Conservation (phyloP, 1,139 yeast genomes). For the Pichia terricola region DNA sequence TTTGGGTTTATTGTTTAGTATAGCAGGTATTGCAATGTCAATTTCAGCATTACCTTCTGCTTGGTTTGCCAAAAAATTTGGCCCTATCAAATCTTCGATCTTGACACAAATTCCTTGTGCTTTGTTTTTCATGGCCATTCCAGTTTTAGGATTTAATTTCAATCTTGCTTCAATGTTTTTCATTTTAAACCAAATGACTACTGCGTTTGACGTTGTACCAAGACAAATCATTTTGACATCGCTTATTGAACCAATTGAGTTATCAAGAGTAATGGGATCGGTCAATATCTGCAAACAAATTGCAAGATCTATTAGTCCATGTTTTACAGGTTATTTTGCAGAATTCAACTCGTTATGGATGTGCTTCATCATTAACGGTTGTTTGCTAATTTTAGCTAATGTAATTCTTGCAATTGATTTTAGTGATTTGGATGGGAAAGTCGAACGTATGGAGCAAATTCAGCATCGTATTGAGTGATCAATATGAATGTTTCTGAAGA, state of each 20-base stretch:
- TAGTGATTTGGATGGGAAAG: slow-evolving; percentile 31
- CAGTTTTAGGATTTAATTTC: slow-evolving; percentile 28
- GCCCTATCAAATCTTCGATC: slow-evolving; percentile 72
- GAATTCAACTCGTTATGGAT: slow-evolving; percentile 37
- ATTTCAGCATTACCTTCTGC: slow-evolving; percentile 65
- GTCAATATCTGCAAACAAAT: slow-evolving; percentile 81
- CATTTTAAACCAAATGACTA: slow-evolving; percentile 42
- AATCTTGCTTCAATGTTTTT: slow-evolving; percentile 30
- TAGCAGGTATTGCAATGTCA: slow-evolving; percentile 50
- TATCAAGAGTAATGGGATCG: slow-evolving; percentile 73
- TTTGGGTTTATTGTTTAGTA: slow-evolving; percentile 48
- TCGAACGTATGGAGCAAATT: slow-evolving; percentile 25
- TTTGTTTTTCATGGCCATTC: slow-evolving; percentile 47
- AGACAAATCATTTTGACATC: slow-evolving; percentile 71
- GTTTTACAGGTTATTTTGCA: slow-evolving; percentile 69
- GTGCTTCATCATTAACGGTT: slow-evolving; percentile 59
- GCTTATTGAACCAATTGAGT: slow-evolving; percentile 47
- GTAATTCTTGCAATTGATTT: slow-evolving; percentile 33
- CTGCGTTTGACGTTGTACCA: slow-evolving; percentile 87
- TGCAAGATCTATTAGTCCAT: slow-evolving; percentile 76
- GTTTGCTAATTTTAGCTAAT: slow-evolving; percentile 40
- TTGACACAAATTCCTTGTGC: slow-evolving; percentile 78
- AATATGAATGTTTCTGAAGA: too few species aligned
- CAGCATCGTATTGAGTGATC: slow-evolving; percentile 9
- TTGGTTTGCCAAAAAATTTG: slow-evolving; percentile 51